A percentile compares a stretch with the other conserved stretches of the same genome.
Evolutionary conservation across 2,329 filamentous ascomycete genomes (phyloP).

Genomic region (Apiospora marii): DNA sequence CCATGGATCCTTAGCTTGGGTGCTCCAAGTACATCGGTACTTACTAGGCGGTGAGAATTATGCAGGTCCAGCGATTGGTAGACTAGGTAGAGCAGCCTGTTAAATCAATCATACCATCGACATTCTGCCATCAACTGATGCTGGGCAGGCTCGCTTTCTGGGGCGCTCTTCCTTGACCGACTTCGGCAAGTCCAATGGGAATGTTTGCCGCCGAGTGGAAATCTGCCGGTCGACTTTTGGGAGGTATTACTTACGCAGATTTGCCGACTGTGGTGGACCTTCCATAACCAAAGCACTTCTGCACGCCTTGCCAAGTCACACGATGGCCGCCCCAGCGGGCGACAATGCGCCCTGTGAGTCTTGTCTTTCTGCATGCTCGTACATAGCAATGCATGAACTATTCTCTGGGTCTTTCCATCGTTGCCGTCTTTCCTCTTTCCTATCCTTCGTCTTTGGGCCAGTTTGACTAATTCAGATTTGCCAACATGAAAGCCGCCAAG

Average conservation of each 20-base stretch:
- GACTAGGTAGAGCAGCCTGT: neutral
- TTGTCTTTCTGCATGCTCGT: conserved; percentile 29
- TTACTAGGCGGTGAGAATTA: neutral
- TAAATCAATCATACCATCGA: neutral
- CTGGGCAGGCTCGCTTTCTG: neutral
- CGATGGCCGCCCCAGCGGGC: conserved; percentile 36
- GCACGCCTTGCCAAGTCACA: conserved; percentile 29
- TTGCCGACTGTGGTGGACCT: conserved; percentile 10
- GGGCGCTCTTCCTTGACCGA: neutral
- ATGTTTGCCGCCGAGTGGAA: conserved; percentile 1
- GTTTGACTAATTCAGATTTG: conserved; percentile 33
- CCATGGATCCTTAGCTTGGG: neutral
- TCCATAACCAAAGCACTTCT: neutral
- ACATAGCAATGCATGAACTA: neutral
- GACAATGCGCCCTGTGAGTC: conserved; percentile 40
- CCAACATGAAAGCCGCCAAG: conserved; percentile 71
- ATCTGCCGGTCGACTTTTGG: neutral
- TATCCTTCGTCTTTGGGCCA: neutral
- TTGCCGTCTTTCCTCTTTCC: conserved; percentile 20
- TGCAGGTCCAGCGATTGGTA: neutral
- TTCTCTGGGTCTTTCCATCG: neutral
- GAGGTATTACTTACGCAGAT: conserved; percentile 10
- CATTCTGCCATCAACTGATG: neutral
- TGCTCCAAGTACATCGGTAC: neutral
- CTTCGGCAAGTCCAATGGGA: conserved; percentile 18